phyloP scores from a whole-genome alignment of 1,284 basidiomycete species.

The Cutaneotrichosporon sp. region DNA sequence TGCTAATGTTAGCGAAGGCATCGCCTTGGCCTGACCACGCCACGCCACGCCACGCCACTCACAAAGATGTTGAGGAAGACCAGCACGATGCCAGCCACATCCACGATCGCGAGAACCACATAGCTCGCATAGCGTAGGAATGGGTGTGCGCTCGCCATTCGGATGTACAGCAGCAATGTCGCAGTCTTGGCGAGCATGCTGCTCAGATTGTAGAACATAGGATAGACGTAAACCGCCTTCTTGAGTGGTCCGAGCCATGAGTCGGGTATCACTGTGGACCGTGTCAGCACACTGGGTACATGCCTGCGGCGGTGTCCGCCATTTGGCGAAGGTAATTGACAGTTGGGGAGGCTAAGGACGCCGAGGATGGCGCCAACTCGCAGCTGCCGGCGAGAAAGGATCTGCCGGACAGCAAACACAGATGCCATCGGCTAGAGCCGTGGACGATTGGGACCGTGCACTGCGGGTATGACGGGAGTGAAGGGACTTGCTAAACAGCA shows the following conservation, averaged over 20 bases:
- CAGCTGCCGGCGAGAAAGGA: background rate
- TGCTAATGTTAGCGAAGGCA: slow-evolving; percentile 17
- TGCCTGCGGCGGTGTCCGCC: too few relatives aligned
- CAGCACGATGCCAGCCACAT: slow-evolving; percentile 40
- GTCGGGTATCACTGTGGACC: slow-evolving; percentile 19
- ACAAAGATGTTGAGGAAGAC: slow-evolving; percentile 45
- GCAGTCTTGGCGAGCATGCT: slow-evolving; percentile 45
- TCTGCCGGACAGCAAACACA: too few relatives aligned
- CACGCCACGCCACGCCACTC: background rate
- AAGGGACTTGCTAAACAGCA: too few relatives aligned
- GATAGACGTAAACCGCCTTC: slow-evolving; percentile 40
- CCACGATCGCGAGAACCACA: slow-evolving; percentile 37
- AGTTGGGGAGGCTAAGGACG: too few relatives aligned
- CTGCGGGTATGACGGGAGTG: too few relatives aligned
- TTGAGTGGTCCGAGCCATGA: slow-evolving; percentile 25
- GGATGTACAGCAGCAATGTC: slow-evolving; percentile 45
- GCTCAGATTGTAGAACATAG: slow-evolving; percentile 44
- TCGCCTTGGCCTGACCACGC: background rate
- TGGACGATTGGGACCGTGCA: too few relatives aligned
- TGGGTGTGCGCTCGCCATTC: slow-evolving; percentile 42
- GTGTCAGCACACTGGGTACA: too few relatives aligned
- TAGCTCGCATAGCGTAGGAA: slow-evolving; percentile 42
- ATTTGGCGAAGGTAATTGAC: too few relatives aligned
- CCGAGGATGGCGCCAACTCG: too few relatives aligned
- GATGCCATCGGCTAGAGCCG: too few relatives aligned